Conservation (phyloP, 169 alveolate species). For the Plasmodium chabaudi region DNA sequence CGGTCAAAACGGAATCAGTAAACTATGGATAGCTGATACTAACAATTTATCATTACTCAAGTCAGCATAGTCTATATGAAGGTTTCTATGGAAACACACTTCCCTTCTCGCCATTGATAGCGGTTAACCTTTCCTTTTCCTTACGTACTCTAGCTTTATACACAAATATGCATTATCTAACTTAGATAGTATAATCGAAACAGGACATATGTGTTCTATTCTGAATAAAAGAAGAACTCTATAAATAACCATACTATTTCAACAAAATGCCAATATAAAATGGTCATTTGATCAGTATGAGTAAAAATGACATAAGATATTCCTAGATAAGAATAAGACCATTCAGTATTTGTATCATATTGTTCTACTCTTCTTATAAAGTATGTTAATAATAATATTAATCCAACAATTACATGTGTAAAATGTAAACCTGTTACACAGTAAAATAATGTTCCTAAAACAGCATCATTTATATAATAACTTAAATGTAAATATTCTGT, state of each 20-base stretch:
- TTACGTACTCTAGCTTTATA: constrained; percentile 15
- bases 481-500: constrained; percentile 34
- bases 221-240: constrained; percentile 10
- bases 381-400: constrained; percentile 15
- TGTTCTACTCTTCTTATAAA: constrained; percentile 22
- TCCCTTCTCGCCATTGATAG: constrained; percentile 27
- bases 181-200: neutral
- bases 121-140: constrained; percentile 23
- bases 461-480: constrained; percentile 24
- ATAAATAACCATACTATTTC: constrained; percentile 15
- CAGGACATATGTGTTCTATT: constrained; percentile 10
- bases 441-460: neutral
- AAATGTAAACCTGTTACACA: constrained; percentile 17
- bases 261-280: constrained; percentile 11
- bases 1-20: constrained; percentile 20
- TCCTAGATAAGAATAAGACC: constrained; percentile 23
- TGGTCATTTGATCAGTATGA: constrained; percentile 8
- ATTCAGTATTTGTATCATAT: constrained; percentile 21
- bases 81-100: constrained; percentile 25
- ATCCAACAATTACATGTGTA: constrained; percentile 9
- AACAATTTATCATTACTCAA: constrained; percentile 18
- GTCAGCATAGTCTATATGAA: constrained; percentile 21
- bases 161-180: neutral
- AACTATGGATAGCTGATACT: constrained; percentile 21
- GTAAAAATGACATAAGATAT: neutral